Evolutionary conservation across 768 basidiomycete genomes (phyloP).

Genomic region (Mycena kentingensis): DNA sequence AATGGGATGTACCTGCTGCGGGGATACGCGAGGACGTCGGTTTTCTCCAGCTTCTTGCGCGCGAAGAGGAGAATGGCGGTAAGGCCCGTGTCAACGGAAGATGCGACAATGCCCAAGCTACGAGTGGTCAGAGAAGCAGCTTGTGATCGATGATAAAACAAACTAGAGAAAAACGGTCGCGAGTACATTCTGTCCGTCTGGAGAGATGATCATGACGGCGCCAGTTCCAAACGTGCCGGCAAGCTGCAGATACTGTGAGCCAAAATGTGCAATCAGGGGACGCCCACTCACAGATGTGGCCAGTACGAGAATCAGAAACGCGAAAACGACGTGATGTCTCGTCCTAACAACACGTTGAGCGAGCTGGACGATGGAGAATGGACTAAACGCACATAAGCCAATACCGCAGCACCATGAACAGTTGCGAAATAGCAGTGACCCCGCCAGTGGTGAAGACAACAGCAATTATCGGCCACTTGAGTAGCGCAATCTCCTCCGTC

Average conservation of each 20-base stretch:
- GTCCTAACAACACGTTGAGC: conserved; percentile 3
- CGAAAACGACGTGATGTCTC: conserved; percentile 6
- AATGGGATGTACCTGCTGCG: conserved; percentile 2
- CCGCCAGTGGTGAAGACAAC: conserved; percentile 7
- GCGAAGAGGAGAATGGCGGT: conserved; percentile 5
- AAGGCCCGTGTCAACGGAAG: conserved; percentile 1
- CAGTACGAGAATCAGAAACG: conserved; percentile 3
- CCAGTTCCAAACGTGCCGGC: conserved; percentile 12
- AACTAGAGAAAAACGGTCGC: conserved; percentile 1
- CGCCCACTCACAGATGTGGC: conserved; percentile 5
- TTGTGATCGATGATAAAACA: neutral
- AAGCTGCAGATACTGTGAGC: neutral
- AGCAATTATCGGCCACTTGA: conserved; percentile 5
- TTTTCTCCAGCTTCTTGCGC: conserved; percentile 4
- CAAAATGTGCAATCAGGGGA: neutral
- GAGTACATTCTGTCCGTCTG: neutral
- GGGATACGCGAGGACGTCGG: neutral
- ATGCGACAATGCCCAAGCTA: conserved; percentile 11
- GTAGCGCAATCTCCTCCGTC: neutral
- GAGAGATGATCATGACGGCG: conserved; percentile 4
- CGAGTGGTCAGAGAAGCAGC: neutral
- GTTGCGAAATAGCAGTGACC: conserved; percentile 13
- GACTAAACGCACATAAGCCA: conserved; percentile 13
- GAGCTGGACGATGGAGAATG: neutral
- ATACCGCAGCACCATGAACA: conserved; percentile 15